Evolutionary conservation across 345 rosid genomes (phyloP).

Genomic region (Populus pruinosa): DNA sequence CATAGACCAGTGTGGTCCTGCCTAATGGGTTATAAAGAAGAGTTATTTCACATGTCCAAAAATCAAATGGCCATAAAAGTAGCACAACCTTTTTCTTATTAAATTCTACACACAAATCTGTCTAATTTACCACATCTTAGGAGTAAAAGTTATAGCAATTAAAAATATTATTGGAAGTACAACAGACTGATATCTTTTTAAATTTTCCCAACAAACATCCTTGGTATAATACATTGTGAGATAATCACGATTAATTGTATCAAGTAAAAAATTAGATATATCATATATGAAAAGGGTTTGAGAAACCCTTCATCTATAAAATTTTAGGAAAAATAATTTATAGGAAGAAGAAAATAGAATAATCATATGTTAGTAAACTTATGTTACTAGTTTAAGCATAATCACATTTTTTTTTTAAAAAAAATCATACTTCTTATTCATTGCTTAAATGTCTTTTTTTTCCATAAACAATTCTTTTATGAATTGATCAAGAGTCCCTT

Average conservation of each 20-base stretch:
- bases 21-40: background rate
- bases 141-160: background rate
- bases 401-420: no score
- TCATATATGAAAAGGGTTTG: no score
- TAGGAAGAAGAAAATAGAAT: no score
- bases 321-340: no score
- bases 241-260: background rate
- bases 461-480: background rate
- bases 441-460: no score
- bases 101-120: background rate
- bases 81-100: background rate
- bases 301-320: no score
- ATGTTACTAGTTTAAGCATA: no score
- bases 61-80: background rate
- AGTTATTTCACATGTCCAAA: conserved; percentile 1
- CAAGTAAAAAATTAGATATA: background rate
- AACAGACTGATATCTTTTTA: background rate
- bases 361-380: background rate
- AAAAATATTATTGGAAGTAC: background rate
- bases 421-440: no score
- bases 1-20: background rate
- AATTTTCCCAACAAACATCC: background rate
- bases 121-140: background rate
- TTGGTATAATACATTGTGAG: no score
- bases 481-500: no score